Evolutionary conservation across 2,329 filamentous ascomycete genomes (phyloP).

Genomic region (Paramyrothecium roridum): DNA sequence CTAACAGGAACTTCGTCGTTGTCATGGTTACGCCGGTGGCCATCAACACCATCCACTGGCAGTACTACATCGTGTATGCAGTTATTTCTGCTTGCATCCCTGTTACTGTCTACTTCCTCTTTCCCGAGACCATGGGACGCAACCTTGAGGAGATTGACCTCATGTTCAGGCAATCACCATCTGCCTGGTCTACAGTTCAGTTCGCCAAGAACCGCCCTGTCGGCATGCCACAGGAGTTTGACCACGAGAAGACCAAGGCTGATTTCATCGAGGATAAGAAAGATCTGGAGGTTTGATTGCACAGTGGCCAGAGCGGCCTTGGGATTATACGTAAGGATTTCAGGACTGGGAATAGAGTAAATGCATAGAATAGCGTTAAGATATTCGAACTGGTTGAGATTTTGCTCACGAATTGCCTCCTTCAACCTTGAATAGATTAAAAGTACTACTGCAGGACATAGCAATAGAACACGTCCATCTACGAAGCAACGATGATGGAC

Average conservation of each 20-base stretch:
- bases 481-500: no score
- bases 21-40: slow-evolving; percentile 64
- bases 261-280: slow-evolving; percentile 11
- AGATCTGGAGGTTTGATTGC: neutral
- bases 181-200: slow-evolving; percentile 29
- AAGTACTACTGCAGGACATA: no score
- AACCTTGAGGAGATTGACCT: slow-evolving; percentile 43
- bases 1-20: slow-evolving; percentile 35
- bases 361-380: no score
- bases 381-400: no score
- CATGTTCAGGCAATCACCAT: slow-evolving; percentile 36
- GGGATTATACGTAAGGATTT: no score
- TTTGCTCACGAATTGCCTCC: no score
- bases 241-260: slow-evolving; percentile 15
- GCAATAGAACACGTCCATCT: no score
- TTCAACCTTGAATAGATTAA: no score
- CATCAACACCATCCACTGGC: slow-evolving; percentile 54
- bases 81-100: slow-evolving; percentile 40
- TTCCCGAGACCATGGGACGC: slow-evolving; percentile 46
- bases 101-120: slow-evolving; percentile 32
- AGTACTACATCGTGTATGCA: slow-evolving; percentile 42
- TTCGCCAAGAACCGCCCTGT: slow-evolving; percentile 31
- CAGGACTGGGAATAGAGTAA: no score
- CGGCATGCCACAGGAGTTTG: slow-evolving; percentile 25
- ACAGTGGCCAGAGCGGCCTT: no score